These are phyloP conservation scores for Debaryomyces robertsiae DNA, from an alignment of 1,139 yeast genomes.

Conservation along the genomic window DNA sequence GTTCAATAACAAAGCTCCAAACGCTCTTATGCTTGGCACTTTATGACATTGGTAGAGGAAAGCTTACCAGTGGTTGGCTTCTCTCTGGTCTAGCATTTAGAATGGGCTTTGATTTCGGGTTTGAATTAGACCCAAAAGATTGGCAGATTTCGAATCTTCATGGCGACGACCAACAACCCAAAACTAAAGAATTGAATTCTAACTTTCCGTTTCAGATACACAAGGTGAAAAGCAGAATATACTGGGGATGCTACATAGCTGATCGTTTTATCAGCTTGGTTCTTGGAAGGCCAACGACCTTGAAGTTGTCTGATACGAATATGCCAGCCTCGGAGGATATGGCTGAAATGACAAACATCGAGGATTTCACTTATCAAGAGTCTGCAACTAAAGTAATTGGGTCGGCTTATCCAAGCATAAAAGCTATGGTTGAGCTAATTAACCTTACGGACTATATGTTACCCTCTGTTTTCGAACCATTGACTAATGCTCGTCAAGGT, in stretches of 20 bases:
- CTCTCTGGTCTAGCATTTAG: slow-evolving; percentile 17
- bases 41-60: slow-evolving; percentile 10
- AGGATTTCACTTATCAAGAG: slow-evolving; percentile 16
- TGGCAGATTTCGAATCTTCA: slow-evolving; percentile 13
- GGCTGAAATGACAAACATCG: slow-evolving; percentile 17
- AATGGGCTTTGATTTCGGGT: slow-evolving; percentile 16
- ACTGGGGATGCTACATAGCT: slow-evolving; percentile 18
- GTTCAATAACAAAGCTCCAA: slow-evolving; percentile 15
- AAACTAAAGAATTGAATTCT: slow-evolving; percentile 10
- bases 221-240: slow-evolving; percentile 16
- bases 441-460: slow-evolving; percentile 15
- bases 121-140: slow-evolving; percentile 17
- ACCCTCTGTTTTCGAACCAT: slow-evolving; percentile 14
- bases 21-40: slow-evolving; percentile 15
- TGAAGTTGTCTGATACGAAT: slow-evolving; percentile 15
- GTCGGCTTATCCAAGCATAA: slow-evolving; percentile 15
- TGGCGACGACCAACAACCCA: neutral
- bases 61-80: slow-evolving; percentile 16
- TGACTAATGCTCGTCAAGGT: neutral
- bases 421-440: slow-evolving; percentile 14
- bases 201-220: slow-evolving; percentile 16
- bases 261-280: slow-evolving; percentile 17
- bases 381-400: slow-evolving; percentile 10
- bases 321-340: slow-evolving; percentile 18
- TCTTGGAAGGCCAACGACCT: slow-evolving; percentile 17